Conservation (phyloP, 352 stramenopile genomes). For the Phytophthora constricta region DNA sequence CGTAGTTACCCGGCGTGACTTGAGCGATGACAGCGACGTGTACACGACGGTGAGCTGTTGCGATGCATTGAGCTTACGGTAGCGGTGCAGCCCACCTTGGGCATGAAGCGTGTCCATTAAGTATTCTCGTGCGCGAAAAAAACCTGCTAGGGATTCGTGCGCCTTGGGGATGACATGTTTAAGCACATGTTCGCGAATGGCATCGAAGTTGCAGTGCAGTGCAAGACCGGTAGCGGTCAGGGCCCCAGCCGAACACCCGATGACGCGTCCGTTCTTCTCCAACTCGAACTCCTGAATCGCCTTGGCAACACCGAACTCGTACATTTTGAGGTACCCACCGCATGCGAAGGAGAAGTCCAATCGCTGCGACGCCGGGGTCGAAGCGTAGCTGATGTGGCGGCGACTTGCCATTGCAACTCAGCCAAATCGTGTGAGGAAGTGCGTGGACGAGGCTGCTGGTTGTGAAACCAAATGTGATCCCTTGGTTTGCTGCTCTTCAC, state of each 20-base stretch:
- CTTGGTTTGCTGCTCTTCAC: background rate
- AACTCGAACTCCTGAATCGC: constrained; percentile 79
- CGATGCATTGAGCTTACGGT: constrained; percentile 53
- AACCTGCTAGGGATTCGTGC: constrained; percentile 50
- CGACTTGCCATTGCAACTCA: constrained; percentile 10
- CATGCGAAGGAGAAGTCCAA: constrained; percentile 85
- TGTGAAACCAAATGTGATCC: constrained; percentile 27
- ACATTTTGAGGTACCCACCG: constrained; percentile 90
- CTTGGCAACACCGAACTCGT: constrained; percentile 88
- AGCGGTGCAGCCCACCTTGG: constrained; percentile 53
- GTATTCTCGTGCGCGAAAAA: constrained; percentile 74
- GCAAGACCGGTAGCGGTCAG: constrained; percentile 75
- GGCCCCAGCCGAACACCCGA: constrained; percentile 81
- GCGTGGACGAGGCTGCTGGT: background rate
- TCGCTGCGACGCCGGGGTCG: background rate
- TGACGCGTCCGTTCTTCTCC: constrained; percentile 63
- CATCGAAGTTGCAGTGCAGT: constrained; percentile 77
- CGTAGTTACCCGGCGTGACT: constrained; percentile 60
- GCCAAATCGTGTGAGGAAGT: background rate
- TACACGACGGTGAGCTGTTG: constrained; percentile 73
- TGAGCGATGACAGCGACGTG: constrained; percentile 67
- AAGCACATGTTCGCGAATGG: constrained; percentile 69
- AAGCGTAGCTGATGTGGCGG: constrained; percentile 7
- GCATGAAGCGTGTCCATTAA: constrained; percentile 52
- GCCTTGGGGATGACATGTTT: constrained; percentile 59